These are phyloP conservation scores for Hyaloperonospora brassicae DNA, from an alignment of 352 stramenopile species.

Conservation along the genomic window DNA sequence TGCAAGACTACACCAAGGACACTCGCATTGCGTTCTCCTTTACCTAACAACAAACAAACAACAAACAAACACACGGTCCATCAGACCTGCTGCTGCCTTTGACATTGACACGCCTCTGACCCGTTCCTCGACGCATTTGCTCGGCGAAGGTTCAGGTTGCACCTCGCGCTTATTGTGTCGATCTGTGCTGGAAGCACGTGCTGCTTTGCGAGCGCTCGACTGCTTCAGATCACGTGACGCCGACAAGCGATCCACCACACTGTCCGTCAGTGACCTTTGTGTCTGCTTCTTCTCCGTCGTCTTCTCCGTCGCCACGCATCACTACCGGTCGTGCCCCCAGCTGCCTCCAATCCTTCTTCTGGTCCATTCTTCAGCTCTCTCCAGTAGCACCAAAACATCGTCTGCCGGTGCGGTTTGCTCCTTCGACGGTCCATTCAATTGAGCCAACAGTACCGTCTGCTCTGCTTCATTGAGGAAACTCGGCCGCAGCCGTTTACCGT, in stretches of 20 bases:
- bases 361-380: background rate
- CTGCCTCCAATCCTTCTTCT: slow-evolving; percentile 4
- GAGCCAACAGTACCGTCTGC: slow-evolving; percentile 51
- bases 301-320: slow-evolving; percentile 12
- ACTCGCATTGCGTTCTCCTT: background rate
- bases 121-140: too few species aligned
- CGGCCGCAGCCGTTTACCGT: slow-evolving; percentile 40
- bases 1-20: slow-evolving; percentile 5
- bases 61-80: slow-evolving; percentile 2
- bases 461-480: slow-evolving; percentile 58
- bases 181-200: too few species aligned
- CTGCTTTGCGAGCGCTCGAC: too few species aligned
- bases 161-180: too few species aligned
- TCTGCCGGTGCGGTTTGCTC: slow-evolving; percentile 10
- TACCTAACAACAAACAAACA: background rate
- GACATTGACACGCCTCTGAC: too few species aligned
- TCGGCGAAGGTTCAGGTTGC: too few species aligned
- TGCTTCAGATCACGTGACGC: too few species aligned
- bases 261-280: slow-evolving; percentile 2
- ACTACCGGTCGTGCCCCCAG: slow-evolving; percentile 1
- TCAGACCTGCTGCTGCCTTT: too few species aligned
- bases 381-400: background rate
- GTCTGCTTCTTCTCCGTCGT: slow-evolving; percentile 34
- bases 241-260: too few species aligned
- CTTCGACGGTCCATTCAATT: slow-evolving; percentile 34